Conservation (phyloP, 192 early-diverging fungal genomes). For the Phlyctochytrium bullatum region DNA sequence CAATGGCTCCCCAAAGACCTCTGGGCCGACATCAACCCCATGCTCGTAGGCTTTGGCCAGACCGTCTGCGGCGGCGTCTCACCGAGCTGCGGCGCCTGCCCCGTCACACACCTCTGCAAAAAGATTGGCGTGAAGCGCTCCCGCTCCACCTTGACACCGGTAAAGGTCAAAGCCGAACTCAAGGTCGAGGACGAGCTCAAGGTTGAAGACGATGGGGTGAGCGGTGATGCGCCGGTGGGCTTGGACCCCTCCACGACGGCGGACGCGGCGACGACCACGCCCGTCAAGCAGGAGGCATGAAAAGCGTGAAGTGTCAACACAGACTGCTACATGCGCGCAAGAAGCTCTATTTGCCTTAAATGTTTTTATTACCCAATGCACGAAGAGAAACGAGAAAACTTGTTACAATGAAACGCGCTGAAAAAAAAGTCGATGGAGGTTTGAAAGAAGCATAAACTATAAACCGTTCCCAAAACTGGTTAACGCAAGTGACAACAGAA, state of each 20-base stretch:
- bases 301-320: neutral
- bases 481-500: too few relatives aligned
- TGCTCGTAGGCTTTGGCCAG: slow-evolving; percentile 93
- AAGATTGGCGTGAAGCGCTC: slow-evolving; percentile 17
- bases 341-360: too few relatives aligned
- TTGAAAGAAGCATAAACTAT: too few relatives aligned
- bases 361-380: too few relatives aligned
- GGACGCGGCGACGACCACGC: neutral
- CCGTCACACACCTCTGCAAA: slow-evolving; percentile 67
- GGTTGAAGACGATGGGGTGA: neutral
- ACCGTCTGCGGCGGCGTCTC: slow-evolving; percentile 68
- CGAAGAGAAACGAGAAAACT: too few relatives aligned
- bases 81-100: slow-evolving; percentile 78
- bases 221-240: neutral
- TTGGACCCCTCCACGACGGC: slow-evolving; percentile 2
- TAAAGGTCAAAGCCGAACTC: neutral
- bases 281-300: neutral
- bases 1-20: slow-evolving; percentile 80
- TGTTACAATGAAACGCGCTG: too few relatives aligned
- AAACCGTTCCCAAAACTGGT: too few relatives aligned
- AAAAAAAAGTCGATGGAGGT: too few relatives aligned
- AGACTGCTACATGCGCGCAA: too few relatives aligned
- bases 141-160: neutral
- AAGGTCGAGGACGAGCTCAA: slow-evolving; percentile 2
- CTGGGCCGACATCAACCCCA: slow-evolving; percentile 85